Evolutionary conservation across 768 basidiomycete species (phyloP), one percentile per base, ranked within the genome.

Genomic region (Xanthoconium stramineum): DNA sequence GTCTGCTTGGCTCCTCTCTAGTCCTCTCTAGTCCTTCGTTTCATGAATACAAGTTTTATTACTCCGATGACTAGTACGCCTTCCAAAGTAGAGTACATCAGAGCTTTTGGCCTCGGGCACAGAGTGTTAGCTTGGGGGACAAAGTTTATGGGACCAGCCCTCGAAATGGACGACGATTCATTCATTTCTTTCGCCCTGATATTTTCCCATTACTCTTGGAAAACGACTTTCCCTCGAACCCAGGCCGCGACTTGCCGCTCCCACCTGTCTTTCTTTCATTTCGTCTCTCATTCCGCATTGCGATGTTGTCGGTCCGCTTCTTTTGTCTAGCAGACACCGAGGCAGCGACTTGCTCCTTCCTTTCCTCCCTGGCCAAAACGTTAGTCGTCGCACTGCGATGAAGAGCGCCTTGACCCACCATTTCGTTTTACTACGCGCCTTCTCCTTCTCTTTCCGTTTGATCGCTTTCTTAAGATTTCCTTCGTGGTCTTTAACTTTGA

Each of bases 401-500:
- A 46, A 65, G 39, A 13, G 32, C 15, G 19, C 13, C 1, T 20
- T 32, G n/a, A 33, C 87, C 53, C 59, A 95, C 95, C 96, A 98
- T 43, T 82, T 79, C 66, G 88, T 89, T 70, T 89, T 91, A 56
- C 85, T 85, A 76, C 91, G 94, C 24, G 57, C 65, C 69, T 98
- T 98, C 63, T 85, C 85, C 71, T 96, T 95, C 73, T 97, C 96
- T 60, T 91, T 87, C 69, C 91, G 78, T 78, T 97, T 98, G 9
- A 83, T 85, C 40, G 94, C 94, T 76, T 97, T 98, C 77, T 96
- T 98, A 65, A 99, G 71, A 44, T 87, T 76, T 1, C 62, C 69
- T 68, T 93, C 92, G 62, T 95, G 91, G 63, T 98, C 97, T 47
- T 82, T 83, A 32, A 99, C 86, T 72, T 98, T 99, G 47, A 87